These are phyloP conservation scores for Pyricularia grisea DNA, from an alignment of 2,329 filamentous ascomycete genomes.

Conservation along the genomic window DNA sequence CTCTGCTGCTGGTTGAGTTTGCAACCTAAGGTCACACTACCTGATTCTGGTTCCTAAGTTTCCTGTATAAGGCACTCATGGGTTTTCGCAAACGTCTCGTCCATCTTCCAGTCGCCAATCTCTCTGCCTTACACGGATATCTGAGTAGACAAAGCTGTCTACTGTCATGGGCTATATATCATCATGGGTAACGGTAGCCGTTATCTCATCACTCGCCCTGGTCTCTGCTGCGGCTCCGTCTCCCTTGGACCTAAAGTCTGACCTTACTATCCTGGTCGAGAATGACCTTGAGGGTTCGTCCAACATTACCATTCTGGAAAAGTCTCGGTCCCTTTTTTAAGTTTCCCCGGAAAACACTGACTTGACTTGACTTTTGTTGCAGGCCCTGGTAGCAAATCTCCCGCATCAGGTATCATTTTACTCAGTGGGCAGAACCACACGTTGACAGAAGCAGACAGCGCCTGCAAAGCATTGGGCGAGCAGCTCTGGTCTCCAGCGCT, in stretches of 20 bases:
- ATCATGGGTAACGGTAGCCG: constrained; percentile 8
- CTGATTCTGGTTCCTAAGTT: neutral
- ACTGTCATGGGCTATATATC: constrained; percentile 8
- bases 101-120: neutral
- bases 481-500: constrained; percentile 23
- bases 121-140: neutral
- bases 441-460: constrained; percentile 17
- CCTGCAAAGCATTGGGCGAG: constrained; percentile 28
- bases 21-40: neutral
- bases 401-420: constrained; percentile 24
- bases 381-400: constrained; percentile 23
- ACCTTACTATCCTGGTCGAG: constrained; percentile 26
- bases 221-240: constrained; percentile 18
- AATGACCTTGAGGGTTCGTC: constrained; percentile 30
- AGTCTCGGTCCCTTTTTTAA: neutral
- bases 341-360: neutral
- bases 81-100: neutral
- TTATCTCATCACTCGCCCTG: constrained; percentile 10
- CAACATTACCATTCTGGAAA: neutral
- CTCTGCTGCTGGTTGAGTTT: neutral
- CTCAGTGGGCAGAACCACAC: constrained; percentile 16
- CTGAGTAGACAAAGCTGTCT: neutral
- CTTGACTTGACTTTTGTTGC: neutral
- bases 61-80: neutral
- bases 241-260: constrained; percentile 23